phyloP scores from a whole-genome alignment of 768 basidiomycete genomes.

The Rhodotorula diobovata region DNA sequence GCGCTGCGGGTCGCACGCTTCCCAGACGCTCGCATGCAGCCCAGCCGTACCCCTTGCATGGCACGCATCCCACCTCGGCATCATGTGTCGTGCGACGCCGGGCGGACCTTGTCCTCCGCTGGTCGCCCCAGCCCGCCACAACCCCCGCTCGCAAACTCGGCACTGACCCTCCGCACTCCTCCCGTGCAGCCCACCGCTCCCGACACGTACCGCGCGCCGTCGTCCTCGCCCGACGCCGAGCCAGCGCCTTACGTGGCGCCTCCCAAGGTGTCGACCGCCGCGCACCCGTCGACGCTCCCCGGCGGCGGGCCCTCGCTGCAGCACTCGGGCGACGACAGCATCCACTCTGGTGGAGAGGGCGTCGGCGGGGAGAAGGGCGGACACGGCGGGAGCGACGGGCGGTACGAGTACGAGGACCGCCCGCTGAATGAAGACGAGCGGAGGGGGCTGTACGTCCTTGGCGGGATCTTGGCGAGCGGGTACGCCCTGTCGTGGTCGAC shows the following conservation, averaged over 20 bases:
- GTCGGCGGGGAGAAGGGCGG: neutral
- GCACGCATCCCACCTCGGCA: too few species aligned
- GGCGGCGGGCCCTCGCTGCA: neutral
- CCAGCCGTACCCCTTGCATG: too few species aligned
- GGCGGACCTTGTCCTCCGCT: too few species aligned
- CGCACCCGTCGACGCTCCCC: constrained; percentile 6
- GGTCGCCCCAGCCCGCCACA: too few species aligned
- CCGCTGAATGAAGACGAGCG: neutral
- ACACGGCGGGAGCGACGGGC: too few species aligned
- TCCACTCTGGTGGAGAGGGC: neutral
- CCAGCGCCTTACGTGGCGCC: neutral
- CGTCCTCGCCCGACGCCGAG: neutral
- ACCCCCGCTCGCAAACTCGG: too few species aligned
- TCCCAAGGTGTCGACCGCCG: neutral
- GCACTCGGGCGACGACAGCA: neutral
- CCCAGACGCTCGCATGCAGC: too few species aligned
- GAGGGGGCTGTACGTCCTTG: neutral
- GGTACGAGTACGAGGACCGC: neutral
- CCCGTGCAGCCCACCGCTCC: constrained; percentile 3
- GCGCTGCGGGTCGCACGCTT: too few species aligned
- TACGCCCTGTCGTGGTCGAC: neutral
- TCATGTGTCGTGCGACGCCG: too few species aligned
- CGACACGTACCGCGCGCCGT: constrained; percentile 1
- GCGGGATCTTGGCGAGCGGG: neutral
- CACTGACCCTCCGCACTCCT: neutral